phyloP scores from a whole-genome alignment of 2,329 filamentous ascomycete species.

The Magnaporthiopsis rhizophila region DNA sequence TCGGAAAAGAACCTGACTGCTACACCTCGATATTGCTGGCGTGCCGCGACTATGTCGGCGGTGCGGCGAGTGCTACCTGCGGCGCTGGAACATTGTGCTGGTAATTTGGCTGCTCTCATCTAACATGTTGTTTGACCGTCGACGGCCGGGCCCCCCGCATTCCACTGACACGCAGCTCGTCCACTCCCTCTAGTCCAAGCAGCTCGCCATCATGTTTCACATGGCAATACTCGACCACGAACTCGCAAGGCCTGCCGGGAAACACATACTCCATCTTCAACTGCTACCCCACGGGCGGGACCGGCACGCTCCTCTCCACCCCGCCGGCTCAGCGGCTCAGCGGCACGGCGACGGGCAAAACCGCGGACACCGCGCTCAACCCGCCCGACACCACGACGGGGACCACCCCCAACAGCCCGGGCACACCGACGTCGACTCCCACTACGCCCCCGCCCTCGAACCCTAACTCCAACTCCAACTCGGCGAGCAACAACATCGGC shows the following conservation, averaged over 20 bases:
- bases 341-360: not conserved
- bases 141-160: too few species aligned
- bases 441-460: not conserved
- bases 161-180: too few species aligned
- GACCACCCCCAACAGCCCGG: not conserved
- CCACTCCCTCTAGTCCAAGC: not conserved
- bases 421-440: not conserved
- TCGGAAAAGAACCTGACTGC: not conserved
- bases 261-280: conserved; percentile 7
- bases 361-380: not conserved
- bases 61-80: not conserved
- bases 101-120: not conserved
- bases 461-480: not conserved
- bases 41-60: not conserved
- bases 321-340: not conserved
- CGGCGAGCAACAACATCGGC: not conserved
- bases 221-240: conserved; percentile 6
- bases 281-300: conserved; percentile 7
- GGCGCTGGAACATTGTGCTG: conserved; percentile 1
- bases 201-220: conserved; percentile 6
- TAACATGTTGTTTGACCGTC: too few species aligned
- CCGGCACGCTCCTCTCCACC: conserved; percentile 2
- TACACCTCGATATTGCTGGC: conserved; percentile 1
- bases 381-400: not conserved
- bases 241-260: not conserved